phyloP scores from a whole-genome alignment of 805 yeast species.

The Grigorovia humatica region DNA sequence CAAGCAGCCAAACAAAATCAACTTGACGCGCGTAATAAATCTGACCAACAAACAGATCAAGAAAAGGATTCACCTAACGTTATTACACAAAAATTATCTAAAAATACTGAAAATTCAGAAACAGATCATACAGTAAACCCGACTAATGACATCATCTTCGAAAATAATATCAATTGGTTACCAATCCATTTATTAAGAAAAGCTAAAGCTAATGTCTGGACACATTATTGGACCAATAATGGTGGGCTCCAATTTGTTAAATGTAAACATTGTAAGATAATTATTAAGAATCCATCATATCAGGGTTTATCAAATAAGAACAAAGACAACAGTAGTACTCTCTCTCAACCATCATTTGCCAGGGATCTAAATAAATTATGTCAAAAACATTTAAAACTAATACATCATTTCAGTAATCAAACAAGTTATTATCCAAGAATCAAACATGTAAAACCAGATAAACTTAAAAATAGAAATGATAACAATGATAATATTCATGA shows the following conservation, averaged over 20 bases:
- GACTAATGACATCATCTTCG: constrained; percentile 3
- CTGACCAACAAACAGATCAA: background rate
- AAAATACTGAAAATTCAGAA: background rate
- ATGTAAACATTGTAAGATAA: constrained; percentile 12
- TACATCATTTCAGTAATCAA: constrained; percentile 7
- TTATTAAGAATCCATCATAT: constrained; percentile 2
- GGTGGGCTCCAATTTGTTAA: constrained; percentile 2
- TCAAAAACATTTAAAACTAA: constrained; percentile 7
- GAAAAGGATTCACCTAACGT: background rate
- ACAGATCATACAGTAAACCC: background rate
- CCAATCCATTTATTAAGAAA: constrained; percentile 8
- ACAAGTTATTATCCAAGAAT: constrained; percentile 2
- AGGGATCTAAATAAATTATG: background rate
- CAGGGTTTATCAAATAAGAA: background rate
- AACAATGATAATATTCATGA: background rate
- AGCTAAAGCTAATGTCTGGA: constrained; percentile 6
- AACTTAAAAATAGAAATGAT: background rate
- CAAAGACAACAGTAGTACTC: background rate
- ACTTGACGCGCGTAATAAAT: no score
- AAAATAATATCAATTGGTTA: constrained; percentile 8
- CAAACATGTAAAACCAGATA: background rate
- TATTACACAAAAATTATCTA: background rate
- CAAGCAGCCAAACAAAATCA: no score
- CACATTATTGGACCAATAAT: constrained; percentile 8
- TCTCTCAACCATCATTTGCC: no score